Base-by-base conservation (phyloP, 306 rosid genomes). In the Urtica urens region DNA sequence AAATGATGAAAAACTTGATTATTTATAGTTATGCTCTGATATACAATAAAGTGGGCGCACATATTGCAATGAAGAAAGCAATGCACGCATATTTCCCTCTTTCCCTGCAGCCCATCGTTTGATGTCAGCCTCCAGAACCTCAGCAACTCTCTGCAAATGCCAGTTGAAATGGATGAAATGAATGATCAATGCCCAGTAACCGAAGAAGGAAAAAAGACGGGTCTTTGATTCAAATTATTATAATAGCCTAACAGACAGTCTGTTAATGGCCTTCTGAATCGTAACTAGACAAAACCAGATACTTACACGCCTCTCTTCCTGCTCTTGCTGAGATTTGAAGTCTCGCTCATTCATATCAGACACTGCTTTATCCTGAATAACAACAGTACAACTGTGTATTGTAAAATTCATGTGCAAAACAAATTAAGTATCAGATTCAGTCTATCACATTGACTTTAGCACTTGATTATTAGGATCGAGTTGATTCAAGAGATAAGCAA, bases 281-380 rank as follows among this genome's bases (percentile, higher is more conserved):
- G n/a, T n/a, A n/a, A 43, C 10, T 8, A 7, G 31, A 49, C 51
- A 38, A 46, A 54, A 25, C 1, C 1, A 68, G 52, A 53, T 51
- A 57, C 97, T 81, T 68, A 90, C 99, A 59, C 20, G 79, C 38
- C 73, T 81, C 79, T 90, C 95, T 49, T 85, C 94, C 77, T 85
- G 99, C 72, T 90, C 99, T 51, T 71, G 73, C 75, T 58, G 77
- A 26, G 75, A 69, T 63, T 70, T 76, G 50, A 65, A 59, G 53
- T 90, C 84, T 3, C 95, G 95, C 63, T 73, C 79, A 73, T 90
- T 85, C 95, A 85, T 79, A 60, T 90, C 94, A 54, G 80, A 82
- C 74, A 90, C 70, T 45, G 95, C 99, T 77, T 72, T 62, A 62
- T 71, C 65, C 99, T 90, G 84, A 57, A 80, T 52, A 61, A 52